Base-by-base conservation (phyloP, 305 asterid genomes). In the Ajuga reptans region DNA sequence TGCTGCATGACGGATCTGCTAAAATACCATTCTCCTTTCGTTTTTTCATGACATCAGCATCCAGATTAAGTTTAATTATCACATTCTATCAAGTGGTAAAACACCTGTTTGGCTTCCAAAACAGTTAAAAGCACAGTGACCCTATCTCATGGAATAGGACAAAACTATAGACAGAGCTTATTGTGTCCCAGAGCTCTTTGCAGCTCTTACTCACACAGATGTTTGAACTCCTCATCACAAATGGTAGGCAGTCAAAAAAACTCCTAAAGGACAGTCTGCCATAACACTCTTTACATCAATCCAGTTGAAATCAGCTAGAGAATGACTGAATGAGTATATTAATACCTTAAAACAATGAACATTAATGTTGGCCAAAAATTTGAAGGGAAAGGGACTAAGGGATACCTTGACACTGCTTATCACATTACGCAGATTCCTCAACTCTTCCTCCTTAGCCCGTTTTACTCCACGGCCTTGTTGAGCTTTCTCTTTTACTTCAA, bases 381-480 rank as follows among this genome's bases (percentile, higher is more conserved):
- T 46, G 57, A 60, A 42, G 63, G 65, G 41, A n/a, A 45, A 56
- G 45, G 53, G 45, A 21, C 27, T 21, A 21, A 21, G 2, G 27
- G 69, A 68, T 75, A 85, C 98, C 91, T 93, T 90, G 17, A 75
- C 76, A 55, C 66, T 66, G 21, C 6, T 50, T 69, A 80, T 50
- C 57, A 37, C 71, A 21, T 76, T 74, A 11, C 59, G 77, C 73
- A 90, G 84, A 73, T 59, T 75, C 39, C 65, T 77, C 76, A 82
- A 76, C 54, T 83, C 90, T 73, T 83, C 89, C 78, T 84, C 90
- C 77, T 62, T 78, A 15, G 50, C 77, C 57, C 94, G 86, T 84
- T 89, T 89, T 68, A 72, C 69, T 56, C 84, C 88, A 67, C 77
- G 83, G 12, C 66, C 75, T 47, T 79, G 72, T 69, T 80, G 82